These are phyloP conservation scores for Phytopythium boreale DNA, from an alignment of 352 stramenopile genomes.

Conservation along the genomic window DNA sequence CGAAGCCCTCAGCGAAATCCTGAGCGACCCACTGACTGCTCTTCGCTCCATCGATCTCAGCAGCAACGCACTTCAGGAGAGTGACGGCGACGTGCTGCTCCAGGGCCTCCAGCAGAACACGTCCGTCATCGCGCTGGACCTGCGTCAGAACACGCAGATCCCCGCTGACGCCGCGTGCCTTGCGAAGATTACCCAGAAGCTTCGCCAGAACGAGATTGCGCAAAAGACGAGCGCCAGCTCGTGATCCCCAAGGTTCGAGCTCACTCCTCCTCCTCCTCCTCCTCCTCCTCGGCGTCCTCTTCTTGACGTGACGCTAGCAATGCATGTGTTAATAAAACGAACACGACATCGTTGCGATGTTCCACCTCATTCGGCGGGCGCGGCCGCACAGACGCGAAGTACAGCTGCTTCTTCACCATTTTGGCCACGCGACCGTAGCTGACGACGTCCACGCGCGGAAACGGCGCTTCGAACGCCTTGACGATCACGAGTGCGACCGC, in stretches of 20 bases:
- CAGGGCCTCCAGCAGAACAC: slow-evolving; percentile 63
- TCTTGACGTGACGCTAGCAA: slow-evolving; percentile 44
- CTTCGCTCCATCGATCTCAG: slow-evolving; percentile 81
- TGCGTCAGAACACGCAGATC: slow-evolving; percentile 77
- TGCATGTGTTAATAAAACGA: slow-evolving; percentile 59
- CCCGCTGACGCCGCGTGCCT: slow-evolving; percentile 50
- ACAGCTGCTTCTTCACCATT: slow-evolving; percentile 71
- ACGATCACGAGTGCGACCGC: slow-evolving; percentile 53
- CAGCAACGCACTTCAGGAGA: slow-evolving; percentile 70
- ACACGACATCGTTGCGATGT: slow-evolving; percentile 27
- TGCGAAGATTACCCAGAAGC: slow-evolving; percentile 64
- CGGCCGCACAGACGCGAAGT: slow-evolving; percentile 41
- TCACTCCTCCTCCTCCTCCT: not conserved
- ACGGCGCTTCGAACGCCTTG: slow-evolving; percentile 35
- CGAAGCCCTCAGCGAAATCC: slow-evolving; percentile 63
- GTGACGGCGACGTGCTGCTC: slow-evolving; percentile 51
- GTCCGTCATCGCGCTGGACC: slow-evolving; percentile 61
- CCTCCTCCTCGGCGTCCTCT: slow-evolving; percentile 6
- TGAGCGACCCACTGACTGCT: slow-evolving; percentile 56
- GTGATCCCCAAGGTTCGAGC: not conserved
- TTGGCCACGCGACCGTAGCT: slow-evolving; percentile 65
- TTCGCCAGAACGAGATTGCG: slow-evolving; percentile 72
- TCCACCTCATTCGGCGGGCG: not conserved
- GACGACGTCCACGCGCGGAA: slow-evolving; percentile 48
- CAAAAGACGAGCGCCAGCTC: slow-evolving; percentile 26